Conservation (phyloP, 306 rosid species). For the Corylus heterophylla region DNA sequence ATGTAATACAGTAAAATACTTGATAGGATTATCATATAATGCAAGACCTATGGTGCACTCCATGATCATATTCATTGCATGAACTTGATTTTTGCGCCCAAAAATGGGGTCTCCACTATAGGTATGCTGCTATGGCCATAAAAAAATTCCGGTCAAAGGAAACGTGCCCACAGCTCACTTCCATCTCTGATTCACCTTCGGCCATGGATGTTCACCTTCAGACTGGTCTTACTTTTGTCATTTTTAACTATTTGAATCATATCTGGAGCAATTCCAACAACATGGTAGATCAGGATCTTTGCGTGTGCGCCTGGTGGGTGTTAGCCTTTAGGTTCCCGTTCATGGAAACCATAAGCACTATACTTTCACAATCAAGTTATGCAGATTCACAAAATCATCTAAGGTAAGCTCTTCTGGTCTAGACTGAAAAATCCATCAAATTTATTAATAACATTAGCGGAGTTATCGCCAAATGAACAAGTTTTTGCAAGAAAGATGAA, state of each 20-base stretch:
- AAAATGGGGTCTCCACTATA: conserved; percentile 9
- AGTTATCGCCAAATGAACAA: background rate
- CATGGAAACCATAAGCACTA: conserved; percentile 27
- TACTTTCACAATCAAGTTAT: conserved; percentile 54
- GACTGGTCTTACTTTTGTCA: conserved; percentile 3
- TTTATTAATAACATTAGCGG: background rate
- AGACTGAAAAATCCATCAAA: conserved; percentile 44
- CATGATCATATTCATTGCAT: background rate
- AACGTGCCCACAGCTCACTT: conserved; percentile 12
- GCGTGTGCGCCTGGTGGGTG: background rate
- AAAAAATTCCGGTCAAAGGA: conserved; percentile 10
- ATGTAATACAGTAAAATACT: background rate
- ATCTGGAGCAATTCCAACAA: conserved; percentile 12
- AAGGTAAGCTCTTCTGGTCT: conserved; percentile 83
- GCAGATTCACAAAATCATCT: conserved; percentile 72
- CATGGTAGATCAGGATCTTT: background rate
- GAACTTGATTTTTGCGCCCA: conserved; percentile 3
- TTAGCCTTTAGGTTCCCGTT: conserved; percentile 13
- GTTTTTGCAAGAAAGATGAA: background rate
- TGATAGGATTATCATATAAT: background rate
- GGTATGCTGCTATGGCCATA: conserved; percentile 2
- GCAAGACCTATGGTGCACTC: background rate
- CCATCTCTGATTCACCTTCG: background rate
- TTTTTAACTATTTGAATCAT: background rate
- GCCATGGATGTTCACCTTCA: background rate